Base-by-base conservation (phyloP, 1,139 yeast genomes). In the Arxiozyma bovina region DNA sequence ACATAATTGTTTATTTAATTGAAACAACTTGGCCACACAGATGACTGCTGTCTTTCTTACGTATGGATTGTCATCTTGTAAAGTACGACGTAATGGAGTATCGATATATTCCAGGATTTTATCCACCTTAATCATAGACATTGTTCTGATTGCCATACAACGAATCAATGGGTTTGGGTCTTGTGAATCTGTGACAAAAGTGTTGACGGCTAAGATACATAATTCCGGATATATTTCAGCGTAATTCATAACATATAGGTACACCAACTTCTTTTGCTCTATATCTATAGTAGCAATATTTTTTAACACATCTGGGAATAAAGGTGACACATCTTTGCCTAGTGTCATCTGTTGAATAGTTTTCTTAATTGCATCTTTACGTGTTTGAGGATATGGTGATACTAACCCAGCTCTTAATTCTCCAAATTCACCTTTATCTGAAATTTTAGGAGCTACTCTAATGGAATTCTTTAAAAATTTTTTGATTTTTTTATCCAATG, bases 261-360 rank as follows among this genome's bases (percentile, higher is more conserved):
- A 94, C 17, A 94, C 99, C 72, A 94, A 78, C 70, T 94, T 94
- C 79, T 94, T 94, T 73, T 93, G 98, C 63, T 94, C 97, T 60
- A 94, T 76, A 70, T 94, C 99, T 66, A 88, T 94, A 4, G 99
- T 94, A 57, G 99, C 98, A 62, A 94, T 87, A 71, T 94, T 94
- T 74, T 94, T 94, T 70, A 94, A 75, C 41, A 94, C 96, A 69
- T 94, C 98, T 1, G 99, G 99, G 63, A 94, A 94, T 57, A 94
- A 77, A 1, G 95, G 82, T 15, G 96, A 87, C 34, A 94, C 98
- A 71, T 94, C 99, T 69, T 94, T 94, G n/a, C 99, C 99, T 40
- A 91, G 81, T 0, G 99, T 94, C 99, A 94, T 94, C 58, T 97
- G 98, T 56, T 94, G 96, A 66, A 94, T 94, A 25, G 96, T 96